phyloP scores from a whole-genome alignment of 192 early-diverging fungal genomes.

The Mortierella antarctica region DNA sequence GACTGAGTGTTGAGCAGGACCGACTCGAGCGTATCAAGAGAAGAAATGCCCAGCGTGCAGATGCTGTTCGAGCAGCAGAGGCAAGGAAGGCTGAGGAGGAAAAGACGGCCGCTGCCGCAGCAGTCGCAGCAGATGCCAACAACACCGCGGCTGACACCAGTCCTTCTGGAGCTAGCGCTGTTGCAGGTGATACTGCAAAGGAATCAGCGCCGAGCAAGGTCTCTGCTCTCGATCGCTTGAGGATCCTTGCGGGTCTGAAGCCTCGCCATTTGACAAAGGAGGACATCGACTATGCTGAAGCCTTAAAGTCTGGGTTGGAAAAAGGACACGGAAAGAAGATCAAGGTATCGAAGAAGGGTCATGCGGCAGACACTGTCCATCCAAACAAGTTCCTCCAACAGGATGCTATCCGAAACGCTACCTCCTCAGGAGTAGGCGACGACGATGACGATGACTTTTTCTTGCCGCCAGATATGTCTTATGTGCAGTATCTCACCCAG shows the following conservation, averaged over 20 bases:
- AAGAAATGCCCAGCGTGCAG: conserved; percentile 31
- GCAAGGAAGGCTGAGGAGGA: conserved; percentile 19
- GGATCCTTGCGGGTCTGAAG: conserved; percentile 12
- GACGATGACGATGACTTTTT: conserved; percentile 28
- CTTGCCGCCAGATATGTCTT: conserved; percentile 34
- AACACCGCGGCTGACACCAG: not conserved
- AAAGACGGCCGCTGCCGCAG: conserved; percentile 6
- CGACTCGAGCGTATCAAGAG: conserved; percentile 46
- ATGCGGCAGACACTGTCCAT: conserved; percentile 4
- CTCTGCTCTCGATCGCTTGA: conserved; percentile 7
- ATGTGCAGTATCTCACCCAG: conserved; percentile 39
- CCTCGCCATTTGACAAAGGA: conserved; percentile 14
- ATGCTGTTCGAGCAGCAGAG: conserved; percentile 37
- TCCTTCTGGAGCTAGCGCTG: not conserved
- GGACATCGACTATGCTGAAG: conserved; percentile 40
- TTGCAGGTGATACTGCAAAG: not conserved
- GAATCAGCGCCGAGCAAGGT: not conserved
- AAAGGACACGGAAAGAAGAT: conserved; percentile 8
- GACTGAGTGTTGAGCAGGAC: conserved; percentile 44
- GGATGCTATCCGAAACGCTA: conserved; percentile 7
- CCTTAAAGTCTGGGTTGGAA: conserved; percentile 29
- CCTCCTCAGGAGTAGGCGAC: conserved; percentile 7
- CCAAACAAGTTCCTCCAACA: conserved; percentile 26
- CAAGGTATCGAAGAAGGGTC: not conserved
- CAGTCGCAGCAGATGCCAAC: not conserved